Conservation (phyloP, 345 rosid species). For the Pistacia atlantica region DNA sequence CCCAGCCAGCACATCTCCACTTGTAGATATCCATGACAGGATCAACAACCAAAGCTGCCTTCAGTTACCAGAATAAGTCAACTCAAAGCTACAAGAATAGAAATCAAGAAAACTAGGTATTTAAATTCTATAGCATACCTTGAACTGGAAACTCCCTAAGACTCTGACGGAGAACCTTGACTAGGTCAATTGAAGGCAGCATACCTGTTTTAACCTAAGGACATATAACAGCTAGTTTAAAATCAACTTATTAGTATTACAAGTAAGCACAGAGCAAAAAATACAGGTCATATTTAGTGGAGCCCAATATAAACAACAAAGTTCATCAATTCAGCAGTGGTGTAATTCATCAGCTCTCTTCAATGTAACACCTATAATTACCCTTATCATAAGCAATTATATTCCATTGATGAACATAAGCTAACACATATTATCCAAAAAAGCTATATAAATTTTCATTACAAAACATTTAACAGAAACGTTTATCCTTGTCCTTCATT, state of each 20-base stretch:
- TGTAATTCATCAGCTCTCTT: background rate
- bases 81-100: slow-evolving; percentile 24
- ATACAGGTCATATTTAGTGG: too few species aligned
- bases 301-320: too few species aligned
- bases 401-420: background rate
- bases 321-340: background rate
- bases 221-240: slow-evolving; percentile 8
- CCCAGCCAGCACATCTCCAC: slow-evolving; percentile 88
- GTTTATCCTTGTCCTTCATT: background rate
- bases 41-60: slow-evolving; percentile 94
- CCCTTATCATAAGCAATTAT: background rate
- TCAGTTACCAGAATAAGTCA: slow-evolving; percentile 40
- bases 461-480: too few species aligned
- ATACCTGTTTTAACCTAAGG: slow-evolving; percentile 93
- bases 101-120: slow-evolving; percentile 4
- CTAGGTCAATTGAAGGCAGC: slow-evolving; percentile 78
- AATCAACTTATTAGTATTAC: background rate
- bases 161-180: slow-evolving; percentile 55
- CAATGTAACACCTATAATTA: background rate
- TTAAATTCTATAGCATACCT: slow-evolving; percentile 45
- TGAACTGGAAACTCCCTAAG: slow-evolving; percentile 61
- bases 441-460: background rate
- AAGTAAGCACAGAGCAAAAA: background rate
- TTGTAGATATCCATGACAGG: slow-evolving; percentile 98
- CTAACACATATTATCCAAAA: background rate